Base-by-base conservation (phyloP, 192 early-diverging fungal species). In the Mortierella hygrophila region DNA sequence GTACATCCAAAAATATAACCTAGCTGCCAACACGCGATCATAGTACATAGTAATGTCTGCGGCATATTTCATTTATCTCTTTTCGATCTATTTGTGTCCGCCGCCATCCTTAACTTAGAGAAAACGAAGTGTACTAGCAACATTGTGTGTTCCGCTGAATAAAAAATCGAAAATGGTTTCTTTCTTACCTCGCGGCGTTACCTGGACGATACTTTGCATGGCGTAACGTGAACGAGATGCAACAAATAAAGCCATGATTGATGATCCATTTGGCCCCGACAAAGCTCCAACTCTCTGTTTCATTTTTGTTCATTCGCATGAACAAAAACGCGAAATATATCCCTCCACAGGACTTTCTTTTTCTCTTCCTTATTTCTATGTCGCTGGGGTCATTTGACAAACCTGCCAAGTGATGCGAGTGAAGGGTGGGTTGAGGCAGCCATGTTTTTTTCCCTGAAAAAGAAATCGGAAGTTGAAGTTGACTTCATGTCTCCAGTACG, bases 1-100 rank as follows among this genome's bases (percentile, higher is more conserved):
- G 15, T 86, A 86, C 57, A 86, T 86, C 40, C 84, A 81, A 46
- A 86, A 81, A 73, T 86, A 86, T 4, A 86, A 86, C 54, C 72
- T 77, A 18, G 84, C 84, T 1, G 65, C 78, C 18, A 85, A 76
- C 42, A 76, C 70, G 40, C 63, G 77, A 21, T 40, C 72, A 4
- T 74, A 23, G 44, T 46, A 15, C 13, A 46, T 46, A 46, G 13
- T 3, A 46, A 60, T 26, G 57, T 60, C n/a, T 65, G 60, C 60
- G 60, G 23, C 26, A 32, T 41, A 23, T 41, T 20, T 70, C 6
- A 32, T 6, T 57, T 57, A n/a, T 57, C 4, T n/a, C 7, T n/a
- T 26, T 29, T n/a, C 38, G 23, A 26, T 60, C n/a, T 60, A 60
- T 60, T 60, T 60, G 54, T 20, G 54, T 60, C 57, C 2, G 57